Evolutionary conservation across 2,329 filamentous ascomycete genomes (phyloP).

Genomic region (Kalmusia sp.): DNA sequence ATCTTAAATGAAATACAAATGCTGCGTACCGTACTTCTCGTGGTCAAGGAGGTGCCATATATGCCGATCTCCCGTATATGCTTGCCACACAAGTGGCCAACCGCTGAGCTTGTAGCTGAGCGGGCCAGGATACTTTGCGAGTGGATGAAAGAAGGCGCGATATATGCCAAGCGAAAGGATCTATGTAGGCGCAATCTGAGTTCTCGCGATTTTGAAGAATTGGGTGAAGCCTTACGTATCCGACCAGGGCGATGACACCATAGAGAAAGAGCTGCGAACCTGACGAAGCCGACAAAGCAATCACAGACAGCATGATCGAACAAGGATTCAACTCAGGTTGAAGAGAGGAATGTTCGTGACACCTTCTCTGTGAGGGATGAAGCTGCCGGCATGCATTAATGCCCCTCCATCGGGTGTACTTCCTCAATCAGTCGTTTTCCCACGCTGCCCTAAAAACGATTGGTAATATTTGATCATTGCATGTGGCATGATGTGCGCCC

Average conservation of each 20-base stretch:
- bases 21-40: constrained; percentile 28
- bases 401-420: not conserved
- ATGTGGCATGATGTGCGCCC: not conserved
- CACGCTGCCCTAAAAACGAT: not conserved
- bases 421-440: not conserved
- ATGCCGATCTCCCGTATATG: constrained; percentile 33
- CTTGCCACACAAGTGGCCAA: constrained; percentile 34
- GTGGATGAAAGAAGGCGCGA: constrained; percentile 31
- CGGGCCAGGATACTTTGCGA: constrained; percentile 34
- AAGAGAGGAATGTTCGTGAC: not conserved
- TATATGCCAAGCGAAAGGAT: constrained; percentile 22
- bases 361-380: not conserved
- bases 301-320: not conserved
- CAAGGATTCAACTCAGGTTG: not conserved
- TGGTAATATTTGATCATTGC: not conserved
- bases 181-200: constrained; percentile 5
- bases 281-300: not conserved
- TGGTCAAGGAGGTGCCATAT: constrained; percentile 34
- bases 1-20: not conserved
- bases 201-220: not conserved
- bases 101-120: constrained; percentile 32
- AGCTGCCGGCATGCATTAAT: not conserved
- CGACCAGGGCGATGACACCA: not conserved
- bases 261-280: not conserved
- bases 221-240: constrained; percentile 10